Conservation (phyloP, 202 grass and related monocot genomes). For the Setaria viridis region DNA sequence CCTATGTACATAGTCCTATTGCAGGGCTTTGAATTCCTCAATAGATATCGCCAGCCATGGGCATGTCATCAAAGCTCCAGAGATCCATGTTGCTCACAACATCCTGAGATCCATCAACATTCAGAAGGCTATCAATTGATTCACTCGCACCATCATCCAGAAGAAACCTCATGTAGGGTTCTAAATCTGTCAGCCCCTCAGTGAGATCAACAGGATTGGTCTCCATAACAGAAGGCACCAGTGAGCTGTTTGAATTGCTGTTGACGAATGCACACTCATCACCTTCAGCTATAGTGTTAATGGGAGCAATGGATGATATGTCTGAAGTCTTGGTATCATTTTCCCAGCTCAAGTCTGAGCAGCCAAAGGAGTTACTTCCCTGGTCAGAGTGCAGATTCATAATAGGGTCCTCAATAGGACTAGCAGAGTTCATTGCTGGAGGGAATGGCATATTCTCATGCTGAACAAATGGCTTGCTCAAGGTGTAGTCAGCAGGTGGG, state of each 20-base stretch:
- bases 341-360: conserved; percentile 66
- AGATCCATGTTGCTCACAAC: conserved; percentile 58
- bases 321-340: conserved; percentile 71
- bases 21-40: conserved; percentile 37
- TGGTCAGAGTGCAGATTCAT: conserved; percentile 74
- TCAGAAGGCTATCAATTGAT: conserved; percentile 65
- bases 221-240: conserved; percentile 45
- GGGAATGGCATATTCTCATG: conserved; percentile 38
- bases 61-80: conserved; percentile 87
- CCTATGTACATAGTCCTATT: conserved; percentile 50
- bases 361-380: conserved; percentile 83
- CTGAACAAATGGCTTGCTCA: conserved; percentile 53
- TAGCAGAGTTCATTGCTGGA: conserved; percentile 43
- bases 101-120: conserved; percentile 57
- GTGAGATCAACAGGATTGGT: conserved; percentile 45
- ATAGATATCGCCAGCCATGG: conserved; percentile 40
- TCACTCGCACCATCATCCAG: conserved; percentile 53
- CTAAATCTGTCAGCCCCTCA: conserved; percentile 59
- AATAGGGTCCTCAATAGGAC: conserved; percentile 34
- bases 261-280: conserved; percentile 34
- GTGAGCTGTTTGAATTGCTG: conserved; percentile 19
- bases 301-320: conserved; percentile 67
- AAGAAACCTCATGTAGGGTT: conserved; percentile 69
- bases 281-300: conserved; percentile 50
- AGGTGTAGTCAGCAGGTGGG: conserved; percentile 44